Evolutionary conservation across 192 early-diverging fungal genomes (phyloP).

Genomic region (Piromyces sp.): DNA sequence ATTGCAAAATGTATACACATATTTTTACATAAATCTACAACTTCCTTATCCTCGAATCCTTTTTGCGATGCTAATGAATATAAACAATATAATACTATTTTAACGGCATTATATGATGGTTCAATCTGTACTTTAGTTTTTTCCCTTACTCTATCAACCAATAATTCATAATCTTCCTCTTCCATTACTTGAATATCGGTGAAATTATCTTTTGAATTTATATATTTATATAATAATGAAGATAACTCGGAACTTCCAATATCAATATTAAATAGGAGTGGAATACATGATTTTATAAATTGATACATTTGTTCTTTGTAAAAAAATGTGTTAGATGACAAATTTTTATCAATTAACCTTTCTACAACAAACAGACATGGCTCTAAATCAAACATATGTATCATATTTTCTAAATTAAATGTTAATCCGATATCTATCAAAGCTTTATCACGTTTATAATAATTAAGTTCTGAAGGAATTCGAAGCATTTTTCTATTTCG

Average conservation of each 20-base stretch:
- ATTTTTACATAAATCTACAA: neutral
- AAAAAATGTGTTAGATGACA: neutral
- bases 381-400: neutral
- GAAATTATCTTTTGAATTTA: neutral
- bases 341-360: neutral
- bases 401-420: neutral
- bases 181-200: neutral
- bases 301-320: neutral
- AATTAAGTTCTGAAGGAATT: slow-evolving; percentile 29
- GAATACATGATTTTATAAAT: neutral
- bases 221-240: neutral
- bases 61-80: neutral
- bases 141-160: neutral
- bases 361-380: neutral
- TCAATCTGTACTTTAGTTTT: neutral
- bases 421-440: neutral
- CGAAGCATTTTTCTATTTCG: slow-evolving; percentile 76
- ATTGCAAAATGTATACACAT: neutral
- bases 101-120: neutral
- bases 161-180: neutral
- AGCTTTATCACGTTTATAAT: neutral
- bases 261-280: neutral
- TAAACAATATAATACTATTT: neutral
- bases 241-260: neutral
- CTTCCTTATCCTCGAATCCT: neutral